Evolutionary conservation across 352 stramenopile genomes (phyloP).

Genomic region (Phytophthora meadii): DNA sequence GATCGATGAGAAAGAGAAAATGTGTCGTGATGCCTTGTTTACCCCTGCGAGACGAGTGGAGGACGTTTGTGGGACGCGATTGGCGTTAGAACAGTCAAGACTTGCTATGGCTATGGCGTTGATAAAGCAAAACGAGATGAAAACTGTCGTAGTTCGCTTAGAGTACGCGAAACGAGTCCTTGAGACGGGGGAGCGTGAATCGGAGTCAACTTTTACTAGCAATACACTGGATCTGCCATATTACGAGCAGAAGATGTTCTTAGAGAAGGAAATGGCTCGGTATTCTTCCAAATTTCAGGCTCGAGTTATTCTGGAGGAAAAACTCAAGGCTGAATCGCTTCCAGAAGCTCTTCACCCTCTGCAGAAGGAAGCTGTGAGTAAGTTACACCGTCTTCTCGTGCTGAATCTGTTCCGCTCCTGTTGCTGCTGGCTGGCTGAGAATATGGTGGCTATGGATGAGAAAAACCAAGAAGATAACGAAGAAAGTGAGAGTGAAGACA

Average conservation of each 20-base stretch:
- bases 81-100: constrained; percentile 40
- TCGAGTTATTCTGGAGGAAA: constrained; percentile 23
- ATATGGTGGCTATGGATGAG: constrained; percentile 38
- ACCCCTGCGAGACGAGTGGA: constrained; percentile 12
- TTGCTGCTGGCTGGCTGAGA: constrained; percentile 72
- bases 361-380: constrained; percentile 41
- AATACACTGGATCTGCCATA: constrained; percentile 10
- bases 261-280: constrained; percentile 24
- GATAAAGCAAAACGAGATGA: constrained; percentile 49
- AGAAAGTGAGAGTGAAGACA: constrained; percentile 1
- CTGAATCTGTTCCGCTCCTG: constrained; percentile 63
- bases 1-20: constrained; percentile 33
- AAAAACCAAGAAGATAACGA: neutral
- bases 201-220: neutral
- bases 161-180: constrained; percentile 27
- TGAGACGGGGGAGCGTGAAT: neutral
- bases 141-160: constrained; percentile 20
- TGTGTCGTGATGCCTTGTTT: constrained; percentile 42
- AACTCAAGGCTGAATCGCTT: neutral
- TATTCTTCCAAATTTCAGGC: constrained; percentile 34
- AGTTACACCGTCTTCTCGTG: constrained; percentile 64
- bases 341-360: constrained; percentile 32
- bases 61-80: constrained; percentile 42
- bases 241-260: constrained; percentile 13
- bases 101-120: constrained; percentile 42